These are phyloP conservation scores for Erysimum cheiri DNA, from an alignment of 441 rosid species.

Conservation along the genomic window DNA sequence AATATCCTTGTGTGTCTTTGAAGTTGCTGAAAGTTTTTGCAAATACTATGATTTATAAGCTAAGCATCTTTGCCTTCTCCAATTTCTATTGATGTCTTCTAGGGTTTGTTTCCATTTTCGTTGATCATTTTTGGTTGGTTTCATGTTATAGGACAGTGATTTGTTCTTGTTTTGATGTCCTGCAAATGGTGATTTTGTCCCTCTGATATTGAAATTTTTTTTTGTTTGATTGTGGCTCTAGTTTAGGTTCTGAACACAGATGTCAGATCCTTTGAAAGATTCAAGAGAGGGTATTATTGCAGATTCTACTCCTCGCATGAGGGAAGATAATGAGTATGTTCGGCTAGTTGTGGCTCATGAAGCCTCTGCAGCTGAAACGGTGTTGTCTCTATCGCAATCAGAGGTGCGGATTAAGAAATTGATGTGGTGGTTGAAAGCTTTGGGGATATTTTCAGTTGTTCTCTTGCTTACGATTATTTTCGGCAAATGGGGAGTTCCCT, in stretches of 20 bases:
- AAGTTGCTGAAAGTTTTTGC: constrained; percentile 29
- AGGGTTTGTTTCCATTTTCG: constrained; percentile 11
- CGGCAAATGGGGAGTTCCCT: constrained; percentile 84
- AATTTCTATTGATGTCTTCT: constrained; percentile 21
- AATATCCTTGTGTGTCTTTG: constrained; percentile 15
- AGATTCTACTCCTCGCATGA: constrained; percentile 40
- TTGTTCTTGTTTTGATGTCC: constrained; percentile 13
- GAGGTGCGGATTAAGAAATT: constrained; percentile 38
- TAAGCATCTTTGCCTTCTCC: constrained; percentile 19
- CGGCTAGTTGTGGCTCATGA: constrained; percentile 68
- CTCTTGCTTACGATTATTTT: constrained; percentile 49
- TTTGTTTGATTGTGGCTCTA: constrained; percentile 1
- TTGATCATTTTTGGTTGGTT: not conserved
- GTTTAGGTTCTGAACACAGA: constrained; percentile 38
- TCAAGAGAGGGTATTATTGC: constrained; percentile 38
- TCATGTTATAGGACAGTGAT: constrained; percentile 20
- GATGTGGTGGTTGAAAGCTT: constrained; percentile 72
- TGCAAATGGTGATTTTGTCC: constrained; percentile 19
- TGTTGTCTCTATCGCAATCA: constrained; percentile 43
- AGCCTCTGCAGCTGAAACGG: constrained; percentile 45
- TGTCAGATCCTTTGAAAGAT: constrained; percentile 55
- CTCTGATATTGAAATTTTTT: constrained; percentile 16
- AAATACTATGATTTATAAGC: constrained; percentile 18
- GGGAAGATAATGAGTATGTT: constrained; percentile 72
- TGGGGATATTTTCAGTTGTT: constrained; percentile 44